These are phyloP conservation scores for Nothophoma quercina DNA, from an alignment of 2,329 filamentous ascomycete species.

Conservation along the genomic window DNA sequence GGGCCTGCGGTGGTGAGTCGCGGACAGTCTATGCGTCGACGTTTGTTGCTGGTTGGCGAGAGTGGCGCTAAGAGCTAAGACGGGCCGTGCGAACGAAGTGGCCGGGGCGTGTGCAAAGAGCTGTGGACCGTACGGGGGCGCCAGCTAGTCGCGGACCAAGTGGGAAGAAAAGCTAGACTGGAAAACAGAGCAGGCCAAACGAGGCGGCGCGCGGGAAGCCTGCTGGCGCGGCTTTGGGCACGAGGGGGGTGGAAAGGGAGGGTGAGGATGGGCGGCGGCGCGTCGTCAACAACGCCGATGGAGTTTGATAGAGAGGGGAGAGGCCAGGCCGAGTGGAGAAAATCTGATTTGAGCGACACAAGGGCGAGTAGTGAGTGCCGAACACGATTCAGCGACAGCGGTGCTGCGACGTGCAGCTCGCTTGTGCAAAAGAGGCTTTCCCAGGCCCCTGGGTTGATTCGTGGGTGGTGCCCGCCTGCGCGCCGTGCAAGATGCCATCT, in stretches of 20 bases:
- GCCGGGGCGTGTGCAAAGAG: conserved; percentile 30
- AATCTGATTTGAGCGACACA: conserved; percentile 25
- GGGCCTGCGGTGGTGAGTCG: conserved; percentile 35
- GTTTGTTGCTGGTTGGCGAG: conserved; percentile 40
- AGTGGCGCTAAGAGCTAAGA: conserved; percentile 32
- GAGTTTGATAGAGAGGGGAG: conserved; percentile 13
- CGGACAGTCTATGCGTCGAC: conserved; percentile 43
- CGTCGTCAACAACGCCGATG: conserved; percentile 5
- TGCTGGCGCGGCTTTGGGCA: conserved; percentile 6
- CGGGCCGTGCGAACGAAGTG: conserved; percentile 40
- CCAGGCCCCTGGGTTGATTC: conserved; percentile 39
- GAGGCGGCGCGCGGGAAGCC: conserved; percentile 7
- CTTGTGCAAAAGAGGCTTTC: conserved; percentile 29
- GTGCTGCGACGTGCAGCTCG: conserved; percentile 29
- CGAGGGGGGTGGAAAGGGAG: conserved; percentile 5
- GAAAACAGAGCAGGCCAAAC: neutral
- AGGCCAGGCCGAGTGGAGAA: conserved; percentile 8
- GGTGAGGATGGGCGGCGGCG: neutral
- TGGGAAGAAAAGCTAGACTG: conserved; percentile 8
- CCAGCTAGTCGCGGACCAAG: conserved; percentile 23
- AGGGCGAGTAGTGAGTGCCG: conserved; percentile 28
- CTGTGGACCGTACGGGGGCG: conserved; percentile 27
- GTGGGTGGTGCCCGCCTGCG: conserved; percentile 25
- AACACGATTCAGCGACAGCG: conserved; percentile 25
- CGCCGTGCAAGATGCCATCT: conserved; percentile 30